Percentiles rank a stretch among this genome's conserved stretches.
These are phyloP conservation scores for Colletotrichum graminicola DNA, from an alignment of 2,329 filamentous ascomycete genomes.

Conservation along the genomic window DNA sequence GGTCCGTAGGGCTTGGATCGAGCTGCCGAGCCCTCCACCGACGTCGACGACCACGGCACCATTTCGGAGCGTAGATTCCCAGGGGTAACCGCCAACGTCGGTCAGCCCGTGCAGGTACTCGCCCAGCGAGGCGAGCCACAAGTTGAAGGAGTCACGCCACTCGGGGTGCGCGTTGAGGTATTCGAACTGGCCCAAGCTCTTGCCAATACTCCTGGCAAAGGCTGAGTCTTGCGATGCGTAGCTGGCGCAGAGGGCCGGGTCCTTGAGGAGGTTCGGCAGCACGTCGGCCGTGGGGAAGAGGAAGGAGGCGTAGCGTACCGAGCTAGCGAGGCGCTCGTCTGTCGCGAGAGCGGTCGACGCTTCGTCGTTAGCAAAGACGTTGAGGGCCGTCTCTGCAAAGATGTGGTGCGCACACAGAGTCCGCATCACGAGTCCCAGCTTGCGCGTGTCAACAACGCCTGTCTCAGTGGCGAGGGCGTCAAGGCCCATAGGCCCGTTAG, in stretches of 20 bases:
- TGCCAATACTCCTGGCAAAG: conserved; percentile 29
- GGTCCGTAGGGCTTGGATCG: conserved; percentile 25
- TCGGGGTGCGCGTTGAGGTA: conserved; percentile 33
- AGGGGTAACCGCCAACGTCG: conserved; percentile 34
- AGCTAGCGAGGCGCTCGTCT: conserved; percentile 24
- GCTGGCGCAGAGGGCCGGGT: conserved; percentile 29
- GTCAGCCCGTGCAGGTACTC: conserved; percentile 33
- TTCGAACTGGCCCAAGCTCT: conserved; percentile 36
- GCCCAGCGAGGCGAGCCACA: conserved; percentile 25
- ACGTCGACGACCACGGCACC: conserved; percentile 32
- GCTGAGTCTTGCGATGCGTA: conserved; percentile 29
- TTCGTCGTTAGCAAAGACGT: conserved; percentile 34
- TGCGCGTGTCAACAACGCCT: conserved; percentile 26
- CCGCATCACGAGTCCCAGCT: conserved; percentile 38
- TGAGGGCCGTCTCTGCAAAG: conserved; percentile 27
- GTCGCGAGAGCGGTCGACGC: conserved; percentile 31
- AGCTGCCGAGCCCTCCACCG: conserved; percentile 36
- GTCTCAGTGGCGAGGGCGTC: conserved; percentile 27
- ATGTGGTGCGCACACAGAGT: conserved; percentile 34
- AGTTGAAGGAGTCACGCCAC: conserved; percentile 32
- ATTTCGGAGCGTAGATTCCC: conserved; percentile 20
- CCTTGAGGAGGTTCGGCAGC: conserved; percentile 23
- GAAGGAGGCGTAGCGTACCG: conserved; percentile 34
- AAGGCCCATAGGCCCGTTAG: conserved; percentile 19
- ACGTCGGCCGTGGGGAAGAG: conserved; percentile 33